A percentile compares a stretch with the other conserved stretches of the same genome.
These are phyloP conservation scores for Venturia pyrina DNA, from an alignment of 2,329 filamentous ascomycete species.

Conservation along the genomic window DNA sequence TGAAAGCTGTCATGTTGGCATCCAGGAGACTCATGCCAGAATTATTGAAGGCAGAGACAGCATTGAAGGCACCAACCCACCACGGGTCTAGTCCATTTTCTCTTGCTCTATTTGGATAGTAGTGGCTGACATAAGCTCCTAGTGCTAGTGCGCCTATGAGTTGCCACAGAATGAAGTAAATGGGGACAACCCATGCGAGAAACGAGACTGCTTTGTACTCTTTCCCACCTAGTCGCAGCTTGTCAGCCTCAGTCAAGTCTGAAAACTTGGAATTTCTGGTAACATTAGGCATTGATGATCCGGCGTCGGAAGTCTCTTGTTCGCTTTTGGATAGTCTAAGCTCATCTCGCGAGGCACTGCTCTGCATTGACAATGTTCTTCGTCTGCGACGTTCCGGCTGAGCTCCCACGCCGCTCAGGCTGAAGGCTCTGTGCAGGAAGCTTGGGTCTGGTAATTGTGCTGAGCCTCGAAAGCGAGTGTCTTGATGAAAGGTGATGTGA, in stretches of 20 bases:
- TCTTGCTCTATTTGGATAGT: constrained; percentile 39
- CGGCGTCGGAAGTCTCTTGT: background rate
- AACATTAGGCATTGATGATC: constrained; percentile 18
- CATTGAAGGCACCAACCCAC: constrained; percentile 61
- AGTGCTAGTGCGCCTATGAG: constrained; percentile 48
- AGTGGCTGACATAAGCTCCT: constrained; percentile 49
- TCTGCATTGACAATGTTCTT: constrained; percentile 3
- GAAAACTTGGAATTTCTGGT: constrained; percentile 47
- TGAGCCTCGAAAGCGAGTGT: constrained; percentile 4
- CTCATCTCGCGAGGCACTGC: background rate
- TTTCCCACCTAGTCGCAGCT: constrained; percentile 49
- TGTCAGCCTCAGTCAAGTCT: constrained; percentile 42
- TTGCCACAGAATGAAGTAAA: constrained; percentile 53
- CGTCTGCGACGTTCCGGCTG: constrained; percentile 15
- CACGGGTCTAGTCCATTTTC: constrained; percentile 53
- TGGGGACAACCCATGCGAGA: constrained; percentile 48
- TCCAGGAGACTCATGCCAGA: constrained; percentile 60
- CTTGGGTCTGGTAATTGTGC: background rate
- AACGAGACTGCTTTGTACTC: constrained; percentile 55
- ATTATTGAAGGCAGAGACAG: constrained; percentile 60
- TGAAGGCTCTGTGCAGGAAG: constrained; percentile 19
- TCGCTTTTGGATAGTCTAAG: constrained; percentile 14
- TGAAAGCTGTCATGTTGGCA: constrained; percentile 54
- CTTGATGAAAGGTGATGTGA: constrained; percentile 1
- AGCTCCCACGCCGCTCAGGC: constrained; percentile 27